Base-by-base conservation (phyloP, 768 basidiomycete species). In the Mycena albidolilacea region DNA sequence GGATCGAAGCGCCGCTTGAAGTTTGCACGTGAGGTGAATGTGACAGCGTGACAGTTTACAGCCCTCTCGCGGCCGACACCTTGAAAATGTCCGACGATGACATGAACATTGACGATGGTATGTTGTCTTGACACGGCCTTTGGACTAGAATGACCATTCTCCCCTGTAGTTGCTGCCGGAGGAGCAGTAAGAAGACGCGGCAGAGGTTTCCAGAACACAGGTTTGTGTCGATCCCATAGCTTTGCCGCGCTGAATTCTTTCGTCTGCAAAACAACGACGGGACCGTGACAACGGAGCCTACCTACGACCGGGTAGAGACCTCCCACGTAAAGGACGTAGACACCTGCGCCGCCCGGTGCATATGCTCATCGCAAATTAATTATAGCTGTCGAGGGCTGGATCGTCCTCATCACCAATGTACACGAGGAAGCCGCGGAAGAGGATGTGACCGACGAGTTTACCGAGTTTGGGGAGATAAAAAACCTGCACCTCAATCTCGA, bases 361-460 rank as follows among this genome's bases (percentile, higher is more conserved):
- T 8, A 14, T 6, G 19, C 67, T 60, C 37, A 68, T 17, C 21
- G 52, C 35, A 48, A 12, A 9, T 60, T 30, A 30, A 30, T 30
- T 55, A 15, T 80, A 99, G 97, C 97, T 64, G 96, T 99, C 12
- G 97, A 99, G 82, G 98, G 97, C 61, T 99, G 97, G 97, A 98
- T 99, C 68, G 95, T 99, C 57, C 88, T 99, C 66, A 96, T 97
- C 63, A 98, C 96, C 44, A 95, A 95, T 75, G 95, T 99, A 8
- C 97, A 99, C 79, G 98, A 99, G 82, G 98, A 99, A 81, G 95
- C 98, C 7, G 97, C 96, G 0, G 98, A 99, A 80, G 98, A 99
- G 80, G 98, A 99, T 77, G 88, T 99, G 15, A 93, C 90, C 55
- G 98, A 99, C 86, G 95, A 97, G 80, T 99, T 99, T 81, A 92